Percentiles rank a stretch among this genome's conserved stretches.
Conservation (phyloP, 192 early-diverging fungal genomes). For the Coemansia sp. region DNA sequence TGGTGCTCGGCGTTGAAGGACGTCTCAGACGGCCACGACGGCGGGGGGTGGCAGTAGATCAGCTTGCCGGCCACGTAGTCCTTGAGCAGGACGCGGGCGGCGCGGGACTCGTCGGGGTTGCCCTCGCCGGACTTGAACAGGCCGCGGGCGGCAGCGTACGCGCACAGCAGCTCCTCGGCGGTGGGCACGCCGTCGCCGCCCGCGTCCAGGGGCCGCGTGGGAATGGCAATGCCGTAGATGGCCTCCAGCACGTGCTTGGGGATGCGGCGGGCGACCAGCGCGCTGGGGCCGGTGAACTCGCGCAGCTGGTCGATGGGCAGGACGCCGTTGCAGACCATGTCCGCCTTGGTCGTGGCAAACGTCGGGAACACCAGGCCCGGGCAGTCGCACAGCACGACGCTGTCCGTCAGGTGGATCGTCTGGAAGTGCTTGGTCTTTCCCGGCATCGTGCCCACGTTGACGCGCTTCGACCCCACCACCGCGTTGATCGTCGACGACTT, state of each 20-base stretch:
- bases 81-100: slow-evolving; percentile 94
- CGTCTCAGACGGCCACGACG: slow-evolving; percentile 44
- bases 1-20: slow-evolving; percentile 88
- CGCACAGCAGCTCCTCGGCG: slow-evolving; percentile 81
- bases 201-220: slow-evolving; percentile 69
- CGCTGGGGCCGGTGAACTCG: slow-evolving; percentile 86
- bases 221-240: slow-evolving; percentile 90
- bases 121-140: slow-evolving; percentile 89
- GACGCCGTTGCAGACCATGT: slow-evolving; percentile 98
- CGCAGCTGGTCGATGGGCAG: slow-evolving; percentile 98
- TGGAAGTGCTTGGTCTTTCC: slow-evolving; percentile 99
- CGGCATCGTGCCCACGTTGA: slow-evolving; percentile 94
- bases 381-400: slow-evolving; percentile 94
- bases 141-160: slow-evolving; percentile 93
- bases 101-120: slow-evolving; percentile 96
- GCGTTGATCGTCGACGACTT: slow-evolving; percentile 99
- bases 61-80: slow-evolving; percentile 97
- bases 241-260: slow-evolving; percentile 85
- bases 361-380: slow-evolving; percentile 98
- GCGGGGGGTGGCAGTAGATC: slow-evolving; percentile 83
- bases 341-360: slow-evolving; percentile 97
- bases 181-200: slow-evolving; percentile 76
- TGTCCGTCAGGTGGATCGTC: slow-evolving; percentile 87
- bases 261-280: slow-evolving; percentile 75
- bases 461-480: slow-evolving; percentile 87